Base-by-base conservation (phyloP, 371 early-diverging fungal species). In the Amoeboaphelidium occidentale region DNA sequence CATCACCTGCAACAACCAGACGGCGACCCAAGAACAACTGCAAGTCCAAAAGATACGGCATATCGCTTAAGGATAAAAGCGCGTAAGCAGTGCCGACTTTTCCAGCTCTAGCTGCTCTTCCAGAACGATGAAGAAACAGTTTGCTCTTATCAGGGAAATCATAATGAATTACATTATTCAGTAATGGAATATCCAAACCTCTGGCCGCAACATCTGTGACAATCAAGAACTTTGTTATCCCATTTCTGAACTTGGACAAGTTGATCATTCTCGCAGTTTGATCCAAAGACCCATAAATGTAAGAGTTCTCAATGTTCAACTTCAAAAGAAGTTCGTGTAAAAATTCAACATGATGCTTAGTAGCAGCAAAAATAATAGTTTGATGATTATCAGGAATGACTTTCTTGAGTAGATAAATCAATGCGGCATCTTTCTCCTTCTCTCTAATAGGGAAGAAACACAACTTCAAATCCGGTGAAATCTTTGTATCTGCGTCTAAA, bases 181-280 rank as follows among this genome's bases (percentile, higher is more conserved):
- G 65, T 21, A 86, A 76, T 20, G 96, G 97, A 48, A 98, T 90
- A 74, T 98, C 98, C 47, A 98, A 82, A 76, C 99, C 98, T 67
- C 99, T 84, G 24, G 97, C 96, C 23, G 97, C 99, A 2, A 98
- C 88, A 62, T 98, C 99, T 6, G 99, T 98, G 10, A 96, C 97
- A 4, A 98, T 76, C 49, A 99, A 56, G 2, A 94, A 52, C 49
- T 79, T 78, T 28, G 74, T 73, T 24, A 69, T 61, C 3, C 85
- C 87, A 10, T 67, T 64, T 23, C 87, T 67, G 69, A 96, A 96
- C 27, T 72, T 63, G 46, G 70, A 67, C 44, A 91, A 81, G 57
- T 90, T 82, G 46, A 76, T 75, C 51, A 74, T 79, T 56, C 97
- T 76, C 10, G 86, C 88, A 0, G 79, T 70, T 59, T 92, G 97